A percentile compares a stretch with the other conserved stretches of the same genome.
phyloP scores from a whole-genome alignment of 805 yeast species.

The Huiozyma naganishii region DNA sequence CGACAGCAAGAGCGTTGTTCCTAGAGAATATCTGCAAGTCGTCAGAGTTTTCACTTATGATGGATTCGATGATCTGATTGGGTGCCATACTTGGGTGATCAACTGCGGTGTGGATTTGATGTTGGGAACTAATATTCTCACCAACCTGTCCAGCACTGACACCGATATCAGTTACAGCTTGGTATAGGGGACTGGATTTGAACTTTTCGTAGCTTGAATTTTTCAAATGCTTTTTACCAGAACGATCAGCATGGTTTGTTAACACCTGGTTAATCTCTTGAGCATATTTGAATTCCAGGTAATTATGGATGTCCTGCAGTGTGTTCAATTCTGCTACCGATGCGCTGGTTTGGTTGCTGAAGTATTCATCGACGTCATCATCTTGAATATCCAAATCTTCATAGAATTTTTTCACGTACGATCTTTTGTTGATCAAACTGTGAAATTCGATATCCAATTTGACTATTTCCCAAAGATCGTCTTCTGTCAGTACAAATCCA shows the following conservation, averaged over 20 bases:
- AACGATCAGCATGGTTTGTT: slow-evolving; percentile 14
- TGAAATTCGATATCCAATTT: slow-evolving; percentile 83
- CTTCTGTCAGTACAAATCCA: slow-evolving; percentile 48
- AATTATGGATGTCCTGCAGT: slow-evolving; percentile 74
- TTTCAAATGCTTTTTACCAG: slow-evolving; percentile 47
- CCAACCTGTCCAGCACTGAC: slow-evolving; percentile 73
- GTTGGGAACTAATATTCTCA: slow-evolving; percentile 61
- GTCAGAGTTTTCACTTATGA: slow-evolving; percentile 25
- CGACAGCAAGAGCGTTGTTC: slow-evolving; percentile 50
- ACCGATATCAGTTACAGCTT: slow-evolving; percentile 61
- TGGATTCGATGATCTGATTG: slow-evolving; percentile 40
- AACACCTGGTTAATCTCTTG: slow-evolving; percentile 31
- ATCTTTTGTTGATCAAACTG: slow-evolving; percentile 65
- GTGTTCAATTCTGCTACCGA: slow-evolving; percentile 51
- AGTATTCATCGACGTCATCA: slow-evolving; percentile 43
- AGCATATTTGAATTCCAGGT: slow-evolving; percentile 59
- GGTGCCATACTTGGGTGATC: slow-evolving; percentile 54
- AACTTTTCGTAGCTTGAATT: slow-evolving; percentile 56
- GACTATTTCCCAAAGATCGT: slow-evolving; percentile 87
- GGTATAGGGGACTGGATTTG: slow-evolving; percentile 50
- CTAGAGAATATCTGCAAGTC: slow-evolving; percentile 33
- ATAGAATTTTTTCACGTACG: slow-evolving; percentile 47
- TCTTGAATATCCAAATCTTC: slow-evolving; percentile 47
- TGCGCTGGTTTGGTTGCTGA: slow-evolving; percentile 41
- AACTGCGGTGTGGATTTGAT: slow-evolving; percentile 59